Evolutionary conservation across 192 early-diverging fungal species (phyloP).

Genomic region (Coemansia aciculifera): DNA sequence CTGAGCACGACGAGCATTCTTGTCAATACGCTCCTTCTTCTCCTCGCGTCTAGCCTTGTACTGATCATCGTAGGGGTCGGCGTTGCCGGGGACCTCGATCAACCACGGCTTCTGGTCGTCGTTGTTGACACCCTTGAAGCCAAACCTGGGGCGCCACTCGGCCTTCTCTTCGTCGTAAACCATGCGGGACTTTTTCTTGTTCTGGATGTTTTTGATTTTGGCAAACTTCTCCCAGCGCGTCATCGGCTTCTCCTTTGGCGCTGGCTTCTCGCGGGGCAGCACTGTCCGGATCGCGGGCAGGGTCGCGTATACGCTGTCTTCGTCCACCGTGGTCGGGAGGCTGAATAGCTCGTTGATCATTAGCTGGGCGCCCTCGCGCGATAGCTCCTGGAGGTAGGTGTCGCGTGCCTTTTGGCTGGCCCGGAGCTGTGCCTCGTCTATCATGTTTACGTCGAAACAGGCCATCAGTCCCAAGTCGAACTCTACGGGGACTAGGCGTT

Average conservation of each 20-base stretch:
- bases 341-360: constrained; percentile 88
- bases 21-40: constrained; percentile 85
- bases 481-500: constrained; percentile 79
- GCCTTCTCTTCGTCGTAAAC: constrained; percentile 79
- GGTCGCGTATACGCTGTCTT: constrained; percentile 74
- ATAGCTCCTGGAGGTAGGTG: constrained; percentile 65
- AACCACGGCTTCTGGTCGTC: constrained; percentile 86
- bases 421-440: constrained; percentile 59
- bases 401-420: constrained; percentile 40
- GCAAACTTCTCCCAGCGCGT: constrained; percentile 99
- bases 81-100: constrained; percentile 82
- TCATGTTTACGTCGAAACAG: constrained; percentile 78
- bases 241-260: constrained; percentile 85
- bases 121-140: constrained; percentile 80
- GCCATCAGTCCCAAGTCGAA: constrained; percentile 86
- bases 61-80: constrained; percentile 85
- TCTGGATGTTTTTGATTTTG: constrained; percentile 90
- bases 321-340: constrained; percentile 66
- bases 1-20: constrained; percentile 83
- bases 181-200: constrained; percentile 77
- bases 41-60: constrained; percentile 75
- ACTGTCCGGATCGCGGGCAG: constrained; percentile 68
- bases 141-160: constrained; percentile 87
- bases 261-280: constrained; percentile 88
- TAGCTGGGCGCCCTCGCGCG: constrained; percentile 81